phyloP scores from a whole-genome alignment of 176 grass and related monocot species.

The Saccharum spontaneum region DNA sequence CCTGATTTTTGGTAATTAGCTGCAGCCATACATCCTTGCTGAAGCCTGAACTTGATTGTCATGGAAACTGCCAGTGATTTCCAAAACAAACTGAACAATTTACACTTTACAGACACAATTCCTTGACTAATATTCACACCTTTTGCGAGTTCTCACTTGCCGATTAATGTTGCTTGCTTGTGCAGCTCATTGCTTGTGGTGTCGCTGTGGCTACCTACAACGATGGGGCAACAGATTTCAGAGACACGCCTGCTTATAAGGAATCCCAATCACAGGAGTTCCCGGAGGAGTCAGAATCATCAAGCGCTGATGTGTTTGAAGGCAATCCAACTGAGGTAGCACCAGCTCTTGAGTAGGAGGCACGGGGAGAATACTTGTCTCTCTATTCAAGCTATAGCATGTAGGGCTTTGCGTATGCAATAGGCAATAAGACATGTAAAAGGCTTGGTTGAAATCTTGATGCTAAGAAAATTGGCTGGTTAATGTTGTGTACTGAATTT shows the following conservation, averaged over 20 bases:
- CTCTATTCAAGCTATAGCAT: constrained; percentile 17
- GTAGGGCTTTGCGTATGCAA: neutral
- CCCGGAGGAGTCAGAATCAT: constrained; percentile 78
- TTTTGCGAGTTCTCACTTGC: too few relatives aligned
- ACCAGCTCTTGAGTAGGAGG: constrained; percentile 72
- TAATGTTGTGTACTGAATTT: constrained; percentile 20
- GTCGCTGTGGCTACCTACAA: constrained; percentile 89
- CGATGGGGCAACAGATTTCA: constrained; percentile 91
- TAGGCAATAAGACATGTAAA: constrained; percentile 26
- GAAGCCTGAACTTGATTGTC: neutral
- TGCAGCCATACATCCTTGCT: neutral
- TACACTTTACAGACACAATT: neutral
- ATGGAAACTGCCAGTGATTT: neutral
- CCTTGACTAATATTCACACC: neutral
- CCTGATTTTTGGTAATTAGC: neutral
- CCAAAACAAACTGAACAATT: neutral
- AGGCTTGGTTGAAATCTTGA: constrained; percentile 20
- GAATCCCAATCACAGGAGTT: constrained; percentile 80
- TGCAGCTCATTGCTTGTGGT: constrained; percentile 87
- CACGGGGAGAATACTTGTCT: neutral
- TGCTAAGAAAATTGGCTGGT: constrained; percentile 31
- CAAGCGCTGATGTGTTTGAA: constrained; percentile 83
- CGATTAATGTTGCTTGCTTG: constrained; percentile 2
- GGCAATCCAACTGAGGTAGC: constrained; percentile 96
- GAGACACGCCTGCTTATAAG: constrained; percentile 80